These are phyloP conservation scores for Zarea fungicola DNA, from an alignment of 2,329 filamentous ascomycete genomes.

Conservation along the genomic window DNA sequence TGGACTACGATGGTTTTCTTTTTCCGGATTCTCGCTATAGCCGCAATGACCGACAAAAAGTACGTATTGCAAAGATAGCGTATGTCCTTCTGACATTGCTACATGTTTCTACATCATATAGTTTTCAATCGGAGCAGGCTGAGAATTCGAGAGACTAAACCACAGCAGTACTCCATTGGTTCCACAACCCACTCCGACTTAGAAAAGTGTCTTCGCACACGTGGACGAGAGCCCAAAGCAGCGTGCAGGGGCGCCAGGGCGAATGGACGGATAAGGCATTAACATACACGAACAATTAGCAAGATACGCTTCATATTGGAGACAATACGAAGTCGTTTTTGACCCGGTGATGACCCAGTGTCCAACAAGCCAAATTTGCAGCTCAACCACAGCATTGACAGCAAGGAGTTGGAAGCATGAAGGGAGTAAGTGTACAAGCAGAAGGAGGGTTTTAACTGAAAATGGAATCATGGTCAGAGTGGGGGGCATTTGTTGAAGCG, in stretches of 20 bases:
- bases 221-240: too few relatives aligned
- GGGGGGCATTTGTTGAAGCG: background rate
- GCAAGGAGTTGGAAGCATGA: background rate
- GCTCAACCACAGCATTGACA: conserved; percentile 33
- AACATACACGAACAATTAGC: conserved; percentile 9
- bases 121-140: conserved; percentile 52
- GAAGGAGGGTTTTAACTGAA: background rate
- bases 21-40: conserved; percentile 15
- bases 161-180: background rate
- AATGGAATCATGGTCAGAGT: background rate
- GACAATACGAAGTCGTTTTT: conserved; percentile 12
- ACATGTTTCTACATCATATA: conserved; percentile 30
- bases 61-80: background rate
- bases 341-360: conserved; percentile 45
- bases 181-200: too few relatives aligned
- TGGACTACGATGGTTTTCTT: background rate
- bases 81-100: too few relatives aligned
- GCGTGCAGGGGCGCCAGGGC: too few relatives aligned
- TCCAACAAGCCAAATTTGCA: conserved; percentile 57
- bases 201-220: too few relatives aligned
- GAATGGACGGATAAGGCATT: background rate
- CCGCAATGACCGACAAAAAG: conserved; percentile 33
- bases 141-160: conserved; percentile 14
- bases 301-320: conserved; percentile 14
- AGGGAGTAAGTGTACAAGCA: background rate